Percentiles rank a stretch among this genome's conserved stretches.
Conservation (phyloP, 2,329 filamentous ascomycete species). For the Aspergillus pseudonomiae region DNA sequence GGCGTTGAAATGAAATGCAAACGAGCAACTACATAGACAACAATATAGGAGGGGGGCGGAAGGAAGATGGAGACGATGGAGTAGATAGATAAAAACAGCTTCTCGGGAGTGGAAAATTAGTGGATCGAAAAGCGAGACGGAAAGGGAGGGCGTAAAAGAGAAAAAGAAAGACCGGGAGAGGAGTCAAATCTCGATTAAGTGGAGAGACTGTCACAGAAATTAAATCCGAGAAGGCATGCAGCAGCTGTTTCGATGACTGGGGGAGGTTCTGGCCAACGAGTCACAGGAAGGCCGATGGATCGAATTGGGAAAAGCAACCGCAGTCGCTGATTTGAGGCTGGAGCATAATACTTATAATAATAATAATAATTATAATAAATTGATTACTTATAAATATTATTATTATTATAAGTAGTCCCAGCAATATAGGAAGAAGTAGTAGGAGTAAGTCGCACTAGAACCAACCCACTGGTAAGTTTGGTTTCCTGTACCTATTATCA, state of each 20-base stretch:
- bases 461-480: background rate
- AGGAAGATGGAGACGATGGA: constrained; percentile 15
- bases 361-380: constrained; percentile 3
- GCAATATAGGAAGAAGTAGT: background rate
- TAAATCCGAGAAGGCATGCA: constrained; percentile 23
- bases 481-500: background rate
- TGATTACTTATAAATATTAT: background rate
- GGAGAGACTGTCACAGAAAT: constrained; percentile 24
- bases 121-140: constrained; percentile 10
- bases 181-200: constrained; percentile 17
- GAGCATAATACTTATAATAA: constrained; percentile 13
- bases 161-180: constrained; percentile 12
- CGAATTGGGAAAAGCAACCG: constrained; percentile 18
- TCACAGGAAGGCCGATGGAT: constrained; percentile 21
- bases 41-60: background rate
- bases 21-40: background rate
- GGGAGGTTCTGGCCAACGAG: constrained; percentile 16
- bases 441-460: background rate
- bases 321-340: constrained; percentile 18
- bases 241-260: constrained; percentile 16
- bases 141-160: constrained; percentile 15
- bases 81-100: constrained; percentile 4
- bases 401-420: background rate
- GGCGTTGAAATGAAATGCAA: background rate
- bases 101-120: constrained; percentile 13